Percentiles rank a stretch among this genome's conserved stretches.
Conservation (phyloP, 495 filamentous ascomycete genomes). For the Neurospora terricola region DNA sequence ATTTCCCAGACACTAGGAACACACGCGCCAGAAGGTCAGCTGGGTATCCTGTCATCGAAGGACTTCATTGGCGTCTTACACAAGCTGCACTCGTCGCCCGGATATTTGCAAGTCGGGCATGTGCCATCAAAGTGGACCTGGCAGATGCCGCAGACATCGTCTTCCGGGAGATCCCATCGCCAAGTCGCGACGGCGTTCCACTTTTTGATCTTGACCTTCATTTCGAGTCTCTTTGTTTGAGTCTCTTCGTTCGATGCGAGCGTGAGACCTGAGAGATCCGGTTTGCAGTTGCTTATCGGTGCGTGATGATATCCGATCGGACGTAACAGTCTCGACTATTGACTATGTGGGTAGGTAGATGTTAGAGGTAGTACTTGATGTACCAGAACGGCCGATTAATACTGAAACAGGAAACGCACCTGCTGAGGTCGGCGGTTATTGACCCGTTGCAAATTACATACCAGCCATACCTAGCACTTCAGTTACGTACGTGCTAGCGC, state of each 20-base stretch:
- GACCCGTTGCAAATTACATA: background rate
- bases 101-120: constrained; percentile 95
- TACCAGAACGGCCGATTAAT: background rate
- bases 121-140: constrained; percentile 96
- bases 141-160: constrained; percentile 98
- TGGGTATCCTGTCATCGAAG: background rate
- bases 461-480: background rate
- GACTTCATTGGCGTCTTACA: constrained; percentile 44
- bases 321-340: background rate
- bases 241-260: background rate
- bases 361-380: background rate
- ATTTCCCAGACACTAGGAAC: constrained; percentile 76
- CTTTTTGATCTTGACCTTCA: constrained; percentile 90
- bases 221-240: constrained; percentile 22
- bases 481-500: background rate
- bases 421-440: background rate
- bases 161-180: constrained; percentile 96
- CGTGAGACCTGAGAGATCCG: background rate
- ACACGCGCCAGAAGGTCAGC: background rate
- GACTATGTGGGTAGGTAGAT: background rate
- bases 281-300: background rate
- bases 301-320: background rate
- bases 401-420: background rate
- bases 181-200: constrained; percentile 94
- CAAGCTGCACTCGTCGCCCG: constrained; percentile 88